Conservation (phyloP, 169 alveolate genomes). For the Ichthyophthirius multifiliis region DNA sequence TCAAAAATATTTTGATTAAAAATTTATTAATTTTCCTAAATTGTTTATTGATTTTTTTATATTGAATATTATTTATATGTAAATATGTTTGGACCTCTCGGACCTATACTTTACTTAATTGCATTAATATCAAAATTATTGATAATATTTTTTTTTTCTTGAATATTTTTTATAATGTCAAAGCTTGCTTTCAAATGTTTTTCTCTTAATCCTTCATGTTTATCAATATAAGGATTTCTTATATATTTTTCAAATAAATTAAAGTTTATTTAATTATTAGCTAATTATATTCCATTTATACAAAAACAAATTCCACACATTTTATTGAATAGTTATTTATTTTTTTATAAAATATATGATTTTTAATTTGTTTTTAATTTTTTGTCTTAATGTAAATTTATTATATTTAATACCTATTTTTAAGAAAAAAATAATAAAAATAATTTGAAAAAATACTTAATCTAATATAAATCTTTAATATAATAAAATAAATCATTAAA, state of each 20-base stretch:
- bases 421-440: no score
- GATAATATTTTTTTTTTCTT: background rate
- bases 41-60: background rate
- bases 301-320: conserved; percentile 24
- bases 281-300: background rate
- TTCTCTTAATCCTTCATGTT: background rate
- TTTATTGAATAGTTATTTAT: no score
- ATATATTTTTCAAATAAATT: background rate
- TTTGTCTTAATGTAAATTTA: no score
- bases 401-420: no score
- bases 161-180: conserved; percentile 3
- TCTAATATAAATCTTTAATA: no score
- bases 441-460: no score
- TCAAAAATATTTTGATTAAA: background rate
- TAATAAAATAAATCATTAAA: no score
- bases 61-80: background rate
- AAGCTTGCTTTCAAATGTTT: background rate
- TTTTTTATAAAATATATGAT: no score
- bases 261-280: background rate
- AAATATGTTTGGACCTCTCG: conserved; percentile 7
- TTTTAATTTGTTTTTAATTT: no score
- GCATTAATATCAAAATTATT: background rate
- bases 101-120: background rate
- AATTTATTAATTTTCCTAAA: background rate
- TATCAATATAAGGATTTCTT: background rate